Conservation (phyloP, 2,329 filamentous ascomycete genomes). For the Xylariaceae sp. region DNA sequence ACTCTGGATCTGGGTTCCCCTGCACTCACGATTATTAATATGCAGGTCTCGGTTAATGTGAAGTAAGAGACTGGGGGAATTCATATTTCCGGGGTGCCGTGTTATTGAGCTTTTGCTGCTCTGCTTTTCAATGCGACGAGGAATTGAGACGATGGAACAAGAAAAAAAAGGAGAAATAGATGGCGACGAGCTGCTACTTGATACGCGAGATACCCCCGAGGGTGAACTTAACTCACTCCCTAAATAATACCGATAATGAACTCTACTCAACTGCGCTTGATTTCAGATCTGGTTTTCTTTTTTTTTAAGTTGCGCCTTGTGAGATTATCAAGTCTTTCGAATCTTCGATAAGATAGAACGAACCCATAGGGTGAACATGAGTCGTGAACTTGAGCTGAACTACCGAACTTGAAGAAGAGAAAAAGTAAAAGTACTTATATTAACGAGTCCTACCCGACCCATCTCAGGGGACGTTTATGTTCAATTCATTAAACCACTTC, state of each 20-base stretch:
- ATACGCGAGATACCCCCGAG: constrained; percentile 13
- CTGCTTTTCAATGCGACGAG: background rate
- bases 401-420: background rate
- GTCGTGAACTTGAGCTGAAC: background rate
- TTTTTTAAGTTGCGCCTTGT: too few species aligned
- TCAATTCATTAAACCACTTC: constrained; percentile 3
- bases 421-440: background rate
- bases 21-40: background rate
- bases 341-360: too few species aligned
- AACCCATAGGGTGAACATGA: too few species aligned
- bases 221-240: constrained; percentile 1
- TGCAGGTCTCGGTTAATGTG: background rate
- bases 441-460: background rate
- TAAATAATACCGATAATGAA: constrained; percentile 7
- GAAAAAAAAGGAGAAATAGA: background rate
- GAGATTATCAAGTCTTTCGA: too few species aligned
- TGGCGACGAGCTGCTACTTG: constrained; percentile 7
- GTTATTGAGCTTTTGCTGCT: background rate
- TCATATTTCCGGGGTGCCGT: background rate
- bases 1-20: background rate
- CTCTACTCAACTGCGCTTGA: constrained; percentile 3
- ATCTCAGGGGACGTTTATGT: background rate
- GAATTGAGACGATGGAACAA: background rate
- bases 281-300: background rate
- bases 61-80: background rate